phyloP scores from a whole-genome alignment of 106 monocot genomes.

The Apostasia shenzhenica region DNA sequence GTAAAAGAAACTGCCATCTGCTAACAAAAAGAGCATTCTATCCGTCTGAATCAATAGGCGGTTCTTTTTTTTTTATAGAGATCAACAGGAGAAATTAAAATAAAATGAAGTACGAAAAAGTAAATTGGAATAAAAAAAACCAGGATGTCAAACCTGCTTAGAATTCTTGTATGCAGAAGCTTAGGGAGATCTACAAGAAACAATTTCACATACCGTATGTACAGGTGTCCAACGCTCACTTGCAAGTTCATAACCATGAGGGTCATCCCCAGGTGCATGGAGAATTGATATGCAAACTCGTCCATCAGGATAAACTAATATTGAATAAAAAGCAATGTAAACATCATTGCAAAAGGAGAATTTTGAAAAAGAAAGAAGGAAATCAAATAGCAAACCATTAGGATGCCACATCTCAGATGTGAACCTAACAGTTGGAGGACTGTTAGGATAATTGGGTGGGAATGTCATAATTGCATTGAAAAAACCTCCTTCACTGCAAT shows the following conservation, averaged over 20 bases:
- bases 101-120: too few species aligned
- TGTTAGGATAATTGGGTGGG: slow-evolving; percentile 60
- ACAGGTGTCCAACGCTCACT: slow-evolving; percentile 55
- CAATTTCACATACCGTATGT: slow-evolving; percentile 22
- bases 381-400: slow-evolving; percentile 28
- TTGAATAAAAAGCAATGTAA: neutral
- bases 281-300: slow-evolving; percentile 72
- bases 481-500: slow-evolving; percentile 59
- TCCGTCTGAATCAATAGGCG: too few species aligned
- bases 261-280: slow-evolving; percentile 63
- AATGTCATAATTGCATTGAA: slow-evolving; percentile 76
- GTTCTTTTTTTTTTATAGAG: too few species aligned
- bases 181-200: too few species aligned
- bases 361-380: neutral
- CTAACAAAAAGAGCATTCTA: too few species aligned
- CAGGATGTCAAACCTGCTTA: too few species aligned
- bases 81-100: too few species aligned
- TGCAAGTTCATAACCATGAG: slow-evolving; percentile 58
- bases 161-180: too few species aligned
- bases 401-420: slow-evolving; percentile 85
- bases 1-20: too few species aligned
- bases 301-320: slow-evolving; percentile 56
- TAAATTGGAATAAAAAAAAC: too few species aligned
- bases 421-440: slow-evolving; percentile 62
- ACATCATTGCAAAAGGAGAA: neutral